A percentile compares a stretch with the other conserved stretches of the same genome.
These are phyloP conservation scores for Paulownia fortunei DNA, from an alignment of 257 asterid species.

Conservation along the genomic window DNA sequence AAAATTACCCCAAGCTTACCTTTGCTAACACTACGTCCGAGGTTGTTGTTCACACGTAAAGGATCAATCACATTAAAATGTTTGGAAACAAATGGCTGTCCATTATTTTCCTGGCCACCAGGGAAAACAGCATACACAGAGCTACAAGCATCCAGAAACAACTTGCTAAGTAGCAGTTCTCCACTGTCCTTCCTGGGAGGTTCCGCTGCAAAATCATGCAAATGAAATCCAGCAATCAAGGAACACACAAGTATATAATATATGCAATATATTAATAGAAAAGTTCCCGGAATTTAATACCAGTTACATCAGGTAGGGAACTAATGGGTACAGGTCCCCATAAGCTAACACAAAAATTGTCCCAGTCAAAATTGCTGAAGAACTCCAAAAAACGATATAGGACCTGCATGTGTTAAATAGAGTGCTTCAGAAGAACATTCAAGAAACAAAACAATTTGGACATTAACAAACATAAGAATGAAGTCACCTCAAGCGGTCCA, in stretches of 20 bases:
- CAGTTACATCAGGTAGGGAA: constrained; percentile 86
- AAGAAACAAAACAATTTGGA: constrained; percentile 26
- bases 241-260: constrained; percentile 12
- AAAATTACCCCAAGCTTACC: constrained; percentile 49
- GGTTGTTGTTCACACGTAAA: constrained; percentile 95
- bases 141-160: constrained; percentile 93
- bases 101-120: constrained; percentile 79
- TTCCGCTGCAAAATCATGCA: constrained; percentile 56
- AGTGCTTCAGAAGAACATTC: constrained; percentile 38
- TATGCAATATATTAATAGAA: not conserved
- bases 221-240: not conserved
- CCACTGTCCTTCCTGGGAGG: constrained; percentile 90
- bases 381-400: constrained; percentile 89
- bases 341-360: constrained; percentile 87
- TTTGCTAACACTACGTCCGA: constrained; percentile 99
- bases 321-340: constrained; percentile 94
- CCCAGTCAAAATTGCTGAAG: constrained; percentile 98
- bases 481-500: constrained; percentile 93
- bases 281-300: constrained; percentile 46
- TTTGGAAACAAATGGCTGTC: constrained; percentile 86
- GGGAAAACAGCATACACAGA: constrained; percentile 93
- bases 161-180: constrained; percentile 86
- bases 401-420: constrained; percentile 60
- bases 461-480: constrained; percentile 3
- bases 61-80: constrained; percentile 98